These are phyloP conservation scores for Blastobotrys peoriensis DNA, from an alignment of 805 yeast genomes.

Conservation along the genomic window DNA sequence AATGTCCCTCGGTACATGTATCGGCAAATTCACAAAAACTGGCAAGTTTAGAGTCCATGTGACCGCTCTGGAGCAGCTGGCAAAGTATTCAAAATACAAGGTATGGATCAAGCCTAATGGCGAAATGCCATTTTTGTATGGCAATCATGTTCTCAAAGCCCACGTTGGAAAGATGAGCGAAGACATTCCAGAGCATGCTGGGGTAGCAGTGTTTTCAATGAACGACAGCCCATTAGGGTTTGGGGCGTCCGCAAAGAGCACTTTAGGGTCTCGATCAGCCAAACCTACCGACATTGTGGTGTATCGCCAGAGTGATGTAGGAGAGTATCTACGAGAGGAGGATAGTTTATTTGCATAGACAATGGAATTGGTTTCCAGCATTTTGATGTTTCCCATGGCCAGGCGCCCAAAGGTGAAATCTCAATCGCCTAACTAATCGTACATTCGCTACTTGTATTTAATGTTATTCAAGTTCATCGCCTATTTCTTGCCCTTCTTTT, in stretches of 20 bases:
- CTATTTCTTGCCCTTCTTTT: slow-evolving; percentile 31
- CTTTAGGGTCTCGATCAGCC: slow-evolving; percentile 76
- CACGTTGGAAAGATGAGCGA: slow-evolving; percentile 96
- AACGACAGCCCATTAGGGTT: slow-evolving; percentile 86
- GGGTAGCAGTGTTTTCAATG: slow-evolving; percentile 89
- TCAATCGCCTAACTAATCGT: no score
- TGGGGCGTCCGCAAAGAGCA: slow-evolving; percentile 90
- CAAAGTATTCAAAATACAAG: slow-evolving; percentile 86
- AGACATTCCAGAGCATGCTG: slow-evolving; percentile 97
- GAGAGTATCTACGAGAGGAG: slow-evolving; percentile 96
- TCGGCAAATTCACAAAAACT: slow-evolving; percentile 96
- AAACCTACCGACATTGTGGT: slow-evolving; percentile 95
- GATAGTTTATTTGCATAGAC: slow-evolving; percentile 89
- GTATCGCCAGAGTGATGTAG: slow-evolving; percentile 95
- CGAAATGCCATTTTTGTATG: slow-evolving; percentile 96
- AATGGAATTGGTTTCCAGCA: not conserved
- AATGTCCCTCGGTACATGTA: slow-evolving; percentile 88
- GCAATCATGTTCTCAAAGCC: slow-evolving; percentile 93
- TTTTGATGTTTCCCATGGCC: no score
- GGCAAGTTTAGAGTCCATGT: slow-evolving; percentile 94
- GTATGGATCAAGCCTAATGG: slow-evolving; percentile 96
- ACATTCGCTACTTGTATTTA: not conserved
- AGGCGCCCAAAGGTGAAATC: no score
- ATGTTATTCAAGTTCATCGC: not conserved
- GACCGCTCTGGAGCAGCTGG: slow-evolving; percentile 77